Percentiles rank a stretch among this genome's conserved stretches.
These are phyloP conservation scores for Patellaria atrata DNA, from an alignment of 495 filamentous ascomycete genomes.

Conservation along the genomic window DNA sequence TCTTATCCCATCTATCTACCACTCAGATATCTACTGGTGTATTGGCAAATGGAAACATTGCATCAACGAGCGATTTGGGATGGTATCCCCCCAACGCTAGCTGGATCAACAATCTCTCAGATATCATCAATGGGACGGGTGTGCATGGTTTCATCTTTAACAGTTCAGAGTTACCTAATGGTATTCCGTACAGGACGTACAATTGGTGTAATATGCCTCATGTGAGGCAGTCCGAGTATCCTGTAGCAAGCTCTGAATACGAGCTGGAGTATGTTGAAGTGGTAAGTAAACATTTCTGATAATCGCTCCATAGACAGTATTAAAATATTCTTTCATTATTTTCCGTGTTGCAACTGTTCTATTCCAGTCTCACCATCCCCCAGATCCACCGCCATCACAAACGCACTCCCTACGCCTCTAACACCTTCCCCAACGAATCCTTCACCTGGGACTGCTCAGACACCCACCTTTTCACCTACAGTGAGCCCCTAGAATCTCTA, in stretches of 20 bases:
- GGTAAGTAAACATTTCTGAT: slow-evolving; percentile 31
- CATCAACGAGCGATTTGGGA: too few relatives aligned
- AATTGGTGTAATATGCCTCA: slow-evolving; percentile 73
- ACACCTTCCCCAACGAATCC: slow-evolving; percentile 50
- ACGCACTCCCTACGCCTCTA: slow-evolving; percentile 53
- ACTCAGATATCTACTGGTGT: too few relatives aligned
- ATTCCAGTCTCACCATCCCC: too few relatives aligned
- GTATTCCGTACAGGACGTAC: slow-evolving; percentile 38
- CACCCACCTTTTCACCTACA: slow-evolving; percentile 46
- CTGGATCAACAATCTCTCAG: slow-evolving; percentile 40
- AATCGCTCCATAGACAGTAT: too few relatives aligned
- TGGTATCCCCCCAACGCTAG: slow-evolving; percentile 47
- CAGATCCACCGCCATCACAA: slow-evolving; percentile 66
- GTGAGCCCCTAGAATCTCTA: slow-evolving; percentile 29
- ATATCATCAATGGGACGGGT: slow-evolving; percentile 36
- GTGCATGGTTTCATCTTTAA: slow-evolving; percentile 53
- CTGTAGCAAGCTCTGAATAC: slow-evolving; percentile 32
- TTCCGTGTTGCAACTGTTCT: neutral
- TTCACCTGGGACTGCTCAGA: slow-evolving; percentile 52
- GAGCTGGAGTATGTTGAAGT: slow-evolving; percentile 53
- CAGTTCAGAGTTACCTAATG: slow-evolving; percentile 34
- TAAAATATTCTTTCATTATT: neutral
- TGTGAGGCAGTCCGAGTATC: slow-evolving; percentile 43
- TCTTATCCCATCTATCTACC: too few relatives aligned
- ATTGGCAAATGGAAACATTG: too few relatives aligned